Percentiles rank a stretch among this genome's conserved stretches.
phyloP scores from a whole-genome alignment of 2,329 filamentous ascomycete species.

The Cucurbitaria berberidis region DNA sequence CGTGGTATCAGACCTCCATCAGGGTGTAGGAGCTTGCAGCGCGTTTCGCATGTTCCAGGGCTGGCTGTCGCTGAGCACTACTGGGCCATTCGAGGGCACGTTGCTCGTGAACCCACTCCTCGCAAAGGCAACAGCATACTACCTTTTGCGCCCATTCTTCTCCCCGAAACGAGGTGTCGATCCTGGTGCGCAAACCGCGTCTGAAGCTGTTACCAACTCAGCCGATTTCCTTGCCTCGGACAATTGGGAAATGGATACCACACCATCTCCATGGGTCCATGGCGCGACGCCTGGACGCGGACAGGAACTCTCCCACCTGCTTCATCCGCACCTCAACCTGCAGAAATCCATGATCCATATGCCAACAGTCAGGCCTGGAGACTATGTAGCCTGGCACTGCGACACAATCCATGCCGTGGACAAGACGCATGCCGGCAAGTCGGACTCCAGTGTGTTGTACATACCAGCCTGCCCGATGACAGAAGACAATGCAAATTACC shows the following conservation, averaged over 20 bases:
- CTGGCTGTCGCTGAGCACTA: conserved; percentile 81
- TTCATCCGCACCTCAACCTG: conserved; percentile 75
- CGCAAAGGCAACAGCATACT: conserved; percentile 77
- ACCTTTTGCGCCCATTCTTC: conserved; percentile 85
- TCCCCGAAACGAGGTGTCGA: conserved; percentile 53
- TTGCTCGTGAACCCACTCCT: conserved; percentile 82
- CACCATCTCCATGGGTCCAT: conserved; percentile 67
- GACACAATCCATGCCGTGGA: conserved; percentile 85
- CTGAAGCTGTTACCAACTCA: conserved; percentile 38
- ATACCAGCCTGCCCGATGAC: conserved; percentile 87
- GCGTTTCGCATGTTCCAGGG: conserved; percentile 91
- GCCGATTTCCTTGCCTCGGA: conserved; percentile 56
- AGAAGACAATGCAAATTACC: conserved; percentile 72
- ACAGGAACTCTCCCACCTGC: conserved; percentile 68
- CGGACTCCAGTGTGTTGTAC: conserved; percentile 85
- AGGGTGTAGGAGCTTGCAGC: conserved; percentile 79
- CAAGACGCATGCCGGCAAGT: conserved; percentile 71
- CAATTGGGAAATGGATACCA: conserved; percentile 66
- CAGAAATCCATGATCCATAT: conserved; percentile 73
- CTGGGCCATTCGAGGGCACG: conserved; percentile 76
- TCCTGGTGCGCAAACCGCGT: conserved; percentile 40
- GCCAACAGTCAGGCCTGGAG: conserved; percentile 71
- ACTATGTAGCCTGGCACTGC: conserved; percentile 82
- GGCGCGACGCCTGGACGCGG: conserved; percentile 72
- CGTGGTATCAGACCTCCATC: conserved; percentile 76